A percentile compares a stretch with the other conserved stretches of the same genome.
phyloP scores from a whole-genome alignment of 352 stramenopile genomes.

The Globisporangium perplexum region DNA sequence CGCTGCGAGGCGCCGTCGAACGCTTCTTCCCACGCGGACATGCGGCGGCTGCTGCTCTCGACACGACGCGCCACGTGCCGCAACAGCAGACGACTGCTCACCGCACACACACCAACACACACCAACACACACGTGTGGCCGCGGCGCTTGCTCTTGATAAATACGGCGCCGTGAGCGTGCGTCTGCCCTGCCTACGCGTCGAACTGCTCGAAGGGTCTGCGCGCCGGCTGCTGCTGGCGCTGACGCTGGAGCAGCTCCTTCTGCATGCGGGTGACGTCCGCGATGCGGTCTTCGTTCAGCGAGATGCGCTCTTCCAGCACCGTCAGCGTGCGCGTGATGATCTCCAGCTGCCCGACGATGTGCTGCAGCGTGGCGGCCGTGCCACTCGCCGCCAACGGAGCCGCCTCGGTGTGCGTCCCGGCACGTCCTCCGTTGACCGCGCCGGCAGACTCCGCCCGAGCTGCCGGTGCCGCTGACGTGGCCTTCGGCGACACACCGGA shows the following conservation, averaged over 20 bases:
- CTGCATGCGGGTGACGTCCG: constrained; percentile 54
- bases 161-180: constrained; percentile 47
- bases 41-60: constrained; percentile 37
- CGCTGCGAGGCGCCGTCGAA: constrained; percentile 30
- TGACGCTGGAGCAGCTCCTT: constrained; percentile 50
- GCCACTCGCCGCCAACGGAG: constrained; percentile 15
- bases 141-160: constrained; percentile 25
- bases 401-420: too few relatives aligned
- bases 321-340: constrained; percentile 80
- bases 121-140: too few relatives aligned
- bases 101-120: too few relatives aligned
- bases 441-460: background rate
- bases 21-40: constrained; percentile 42
- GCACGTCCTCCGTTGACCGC: too few relatives aligned
- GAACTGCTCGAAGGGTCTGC: background rate
- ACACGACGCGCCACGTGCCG: constrained; percentile 58
- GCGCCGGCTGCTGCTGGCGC: constrained; percentile 17
- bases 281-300: constrained; percentile 77
- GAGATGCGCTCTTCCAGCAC: constrained; percentile 83
- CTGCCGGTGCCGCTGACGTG: background rate
- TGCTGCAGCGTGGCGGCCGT: constrained; percentile 75
- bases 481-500: background rate
- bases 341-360: constrained; percentile 87
- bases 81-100: too few relatives aligned
- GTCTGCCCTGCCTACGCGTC: constrained; percentile 30